These are phyloP conservation scores for Rutidosis leptorrhynchoides DNA, from an alignment of 129 eudicot species.

Conservation along the genomic window DNA sequence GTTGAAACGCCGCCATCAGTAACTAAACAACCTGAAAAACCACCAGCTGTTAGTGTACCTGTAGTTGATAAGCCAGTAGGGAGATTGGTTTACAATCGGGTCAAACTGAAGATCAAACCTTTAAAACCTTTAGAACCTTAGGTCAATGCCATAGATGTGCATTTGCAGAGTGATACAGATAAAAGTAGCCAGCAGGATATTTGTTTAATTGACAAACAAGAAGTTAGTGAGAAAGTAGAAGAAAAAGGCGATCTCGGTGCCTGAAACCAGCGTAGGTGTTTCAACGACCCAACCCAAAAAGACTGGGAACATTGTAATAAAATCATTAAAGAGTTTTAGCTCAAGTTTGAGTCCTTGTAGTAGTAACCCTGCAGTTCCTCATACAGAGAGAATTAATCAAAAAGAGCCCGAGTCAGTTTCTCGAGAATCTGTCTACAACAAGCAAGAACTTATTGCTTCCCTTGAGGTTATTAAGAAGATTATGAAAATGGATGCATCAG, in stretches of 20 bases:
- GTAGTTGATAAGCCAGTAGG: slow-evolving; percentile 44
- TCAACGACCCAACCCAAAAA: too few relatives aligned
- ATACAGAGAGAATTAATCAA: slow-evolving; percentile 41
- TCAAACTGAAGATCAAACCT: slow-evolving; percentile 71
- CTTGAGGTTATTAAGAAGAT: too few relatives aligned
- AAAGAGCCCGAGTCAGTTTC: too few relatives aligned
- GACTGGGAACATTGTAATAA: too few relatives aligned
- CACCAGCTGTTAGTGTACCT: slow-evolving; percentile 32
- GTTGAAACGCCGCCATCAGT: slow-evolving; percentile 53
- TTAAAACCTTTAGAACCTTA: slow-evolving; percentile 60
- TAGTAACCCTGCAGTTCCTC: slow-evolving; percentile 39
- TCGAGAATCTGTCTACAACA: too few relatives aligned
- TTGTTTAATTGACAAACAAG: slow-evolving; percentile 46
- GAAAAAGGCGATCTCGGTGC: slow-evolving; percentile 65
- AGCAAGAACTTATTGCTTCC: too few relatives aligned
- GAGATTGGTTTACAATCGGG: slow-evolving; percentile 68
- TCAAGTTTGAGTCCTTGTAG: slow-evolving; percentile 59
- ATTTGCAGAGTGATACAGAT: slow-evolving; percentile 62
- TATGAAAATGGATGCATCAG: too few relatives aligned
- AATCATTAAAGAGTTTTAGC: slow-evolving; percentile 54
- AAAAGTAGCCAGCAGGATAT: slow-evolving; percentile 56
- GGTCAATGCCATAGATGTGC: slow-evolving; percentile 52
- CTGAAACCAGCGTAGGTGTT: slow-evolving; percentile 44
- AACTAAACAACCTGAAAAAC: slow-evolving; percentile 54
- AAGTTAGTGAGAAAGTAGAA: slow-evolving; percentile 60